A percentile compares a stretch with the other conserved stretches of the same genome.
Conservation (phyloP, 2,329 filamentous ascomycete genomes). For the Cladosporium sp. region DNA sequence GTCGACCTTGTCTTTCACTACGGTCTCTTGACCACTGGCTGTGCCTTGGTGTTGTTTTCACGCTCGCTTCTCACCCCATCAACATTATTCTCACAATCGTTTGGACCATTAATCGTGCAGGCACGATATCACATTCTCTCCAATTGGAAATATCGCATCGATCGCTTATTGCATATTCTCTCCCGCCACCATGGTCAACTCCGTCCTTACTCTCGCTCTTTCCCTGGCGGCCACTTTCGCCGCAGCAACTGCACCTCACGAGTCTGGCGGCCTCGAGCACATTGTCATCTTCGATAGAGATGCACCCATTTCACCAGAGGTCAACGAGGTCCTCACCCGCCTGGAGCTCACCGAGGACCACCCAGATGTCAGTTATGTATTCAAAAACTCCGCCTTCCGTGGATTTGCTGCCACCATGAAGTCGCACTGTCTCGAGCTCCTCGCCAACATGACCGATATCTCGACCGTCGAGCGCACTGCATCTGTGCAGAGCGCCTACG, state of each 20-base stretch:
- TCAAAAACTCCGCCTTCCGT: conserved; percentile 39
- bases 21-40: not conserved
- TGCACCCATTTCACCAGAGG: conserved; percentile 28
- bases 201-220: not conserved
- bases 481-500: not conserved
- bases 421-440: conserved; percentile 35
- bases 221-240: not conserved
- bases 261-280: conserved; percentile 26
- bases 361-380: conserved; percentile 35
- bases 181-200: conserved; percentile 1
- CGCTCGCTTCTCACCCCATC: not conserved
- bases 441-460: conserved; percentile 39
- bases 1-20: not conserved
- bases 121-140: conserved; percentile 1
- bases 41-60: not conserved
- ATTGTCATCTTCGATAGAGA: conserved; percentile 36
- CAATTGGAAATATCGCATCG: not conserved
- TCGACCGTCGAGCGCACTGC: conserved; percentile 38
- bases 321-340: conserved; percentile 33
- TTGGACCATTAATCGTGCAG: conserved; percentile 9
- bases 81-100: not conserved
- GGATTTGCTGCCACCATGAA: conserved; percentile 40
- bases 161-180: conserved; percentile 2
- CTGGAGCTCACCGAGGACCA: conserved; percentile 36
- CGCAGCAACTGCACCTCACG: conserved; percentile 3